These are phyloP conservation scores for Tolypocladium album DNA, from an alignment of 2,329 filamentous ascomycete species.

Conservation along the genomic window DNA sequence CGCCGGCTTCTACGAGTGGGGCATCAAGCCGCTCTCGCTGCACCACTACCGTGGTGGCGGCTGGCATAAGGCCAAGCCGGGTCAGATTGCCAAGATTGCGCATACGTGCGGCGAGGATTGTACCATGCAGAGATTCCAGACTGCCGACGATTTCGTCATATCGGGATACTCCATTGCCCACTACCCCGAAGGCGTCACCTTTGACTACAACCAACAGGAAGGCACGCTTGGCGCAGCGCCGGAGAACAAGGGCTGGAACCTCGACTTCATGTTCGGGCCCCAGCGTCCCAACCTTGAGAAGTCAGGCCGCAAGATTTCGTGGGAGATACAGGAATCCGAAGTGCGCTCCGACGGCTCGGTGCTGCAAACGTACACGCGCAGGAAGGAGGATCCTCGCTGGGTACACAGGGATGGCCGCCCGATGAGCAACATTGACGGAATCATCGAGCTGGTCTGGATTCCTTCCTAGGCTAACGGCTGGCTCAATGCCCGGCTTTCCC, in stretches of 20 bases:
- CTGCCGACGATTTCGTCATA: conserved; percentile 40
- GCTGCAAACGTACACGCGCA: conserved; percentile 41
- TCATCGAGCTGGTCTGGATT: conserved; percentile 48
- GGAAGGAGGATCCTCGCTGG: conserved; percentile 43
- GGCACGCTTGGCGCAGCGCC: conserved; percentile 38
- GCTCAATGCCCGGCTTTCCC: not conserved
- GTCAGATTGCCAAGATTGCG: conserved; percentile 45
- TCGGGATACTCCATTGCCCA: conserved; percentile 50
- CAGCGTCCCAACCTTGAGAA: conserved; percentile 34
- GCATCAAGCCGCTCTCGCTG: conserved; percentile 47
- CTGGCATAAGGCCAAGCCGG: conserved; percentile 44
- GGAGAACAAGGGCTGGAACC: conserved; percentile 37
- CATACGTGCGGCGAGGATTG: conserved; percentile 52
- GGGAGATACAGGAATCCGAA: conserved; percentile 41
- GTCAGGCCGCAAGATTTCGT: conserved; percentile 40
- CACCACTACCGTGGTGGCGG: conserved; percentile 54
- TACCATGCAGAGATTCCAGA: conserved; percentile 46
- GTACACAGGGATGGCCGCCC: conserved; percentile 30
- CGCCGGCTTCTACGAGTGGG: conserved; percentile 54
- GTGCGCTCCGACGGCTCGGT: conserved; percentile 38
- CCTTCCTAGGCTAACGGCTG: conserved; percentile 13
- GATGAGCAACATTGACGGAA: conserved; percentile 43
- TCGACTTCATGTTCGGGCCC: conserved; percentile 41
- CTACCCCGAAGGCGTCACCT: conserved; percentile 40
- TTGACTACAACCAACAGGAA: conserved; percentile 39